Conservation (phyloP, 305 asterid genomes). For the Plantago coronopus region DNA sequence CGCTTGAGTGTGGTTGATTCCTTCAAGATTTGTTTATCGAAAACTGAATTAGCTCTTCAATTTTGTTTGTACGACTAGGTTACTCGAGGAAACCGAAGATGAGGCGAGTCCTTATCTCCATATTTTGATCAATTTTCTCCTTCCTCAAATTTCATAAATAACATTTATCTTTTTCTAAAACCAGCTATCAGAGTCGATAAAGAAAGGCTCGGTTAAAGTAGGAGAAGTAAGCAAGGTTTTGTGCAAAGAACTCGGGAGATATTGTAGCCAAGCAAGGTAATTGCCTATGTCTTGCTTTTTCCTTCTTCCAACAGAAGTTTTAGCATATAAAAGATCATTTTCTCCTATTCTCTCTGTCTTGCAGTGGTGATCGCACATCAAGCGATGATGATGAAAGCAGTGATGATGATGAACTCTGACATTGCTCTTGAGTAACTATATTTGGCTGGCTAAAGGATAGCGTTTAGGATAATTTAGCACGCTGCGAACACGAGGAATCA, state of each 20-base stretch:
- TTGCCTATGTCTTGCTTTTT: not conserved
- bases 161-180: slow-evolving; percentile 21
- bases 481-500: too few species aligned
- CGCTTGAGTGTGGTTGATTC: slow-evolving; percentile 14
- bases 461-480: too few species aligned
- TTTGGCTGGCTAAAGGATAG: too few species aligned
- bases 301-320: not conserved
- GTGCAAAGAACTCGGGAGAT: slow-evolving; percentile 68
- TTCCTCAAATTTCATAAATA: not conserved
- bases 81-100: slow-evolving; percentile 95
- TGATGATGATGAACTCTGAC: slow-evolving; percentile 7
- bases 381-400: not conserved
- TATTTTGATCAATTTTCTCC: not conserved
- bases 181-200: slow-evolving; percentile 74
- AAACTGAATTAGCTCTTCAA: slow-evolving; percentile 15
- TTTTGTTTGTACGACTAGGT: slow-evolving; percentile 39
- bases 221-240: slow-evolving; percentile 80
- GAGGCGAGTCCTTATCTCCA: slow-evolving; percentile 42
- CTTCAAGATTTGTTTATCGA: slow-evolving; percentile 2
- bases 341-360: slow-evolving; percentile 10
- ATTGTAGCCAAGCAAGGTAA: slow-evolving; percentile 63
- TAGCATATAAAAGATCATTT: not conserved
- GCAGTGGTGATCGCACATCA: slow-evolving; percentile 24
- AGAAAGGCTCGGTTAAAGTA: slow-evolving; percentile 58
- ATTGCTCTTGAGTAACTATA: too few species aligned